phyloP scores from a whole-genome alignment of 1,139 yeast genomes.

The Taphrina betulina region DNA sequence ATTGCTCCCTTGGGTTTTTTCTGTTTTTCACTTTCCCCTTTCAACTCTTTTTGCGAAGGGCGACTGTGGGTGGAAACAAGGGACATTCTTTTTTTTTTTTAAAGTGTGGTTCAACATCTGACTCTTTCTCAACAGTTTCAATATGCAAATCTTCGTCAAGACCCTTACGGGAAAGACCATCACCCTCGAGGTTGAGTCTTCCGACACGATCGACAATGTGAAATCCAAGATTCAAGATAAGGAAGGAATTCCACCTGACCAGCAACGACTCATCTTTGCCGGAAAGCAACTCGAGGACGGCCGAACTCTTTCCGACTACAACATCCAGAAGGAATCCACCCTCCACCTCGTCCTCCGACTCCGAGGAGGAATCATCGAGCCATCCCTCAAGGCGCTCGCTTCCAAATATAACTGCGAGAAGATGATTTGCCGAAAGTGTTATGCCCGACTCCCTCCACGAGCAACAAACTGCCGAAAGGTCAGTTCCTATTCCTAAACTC shows the following conservation, averaged over 20 bases:
- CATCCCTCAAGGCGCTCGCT: slow-evolving; percentile 98
- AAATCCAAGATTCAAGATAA: slow-evolving; percentile 91
- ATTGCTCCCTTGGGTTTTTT: too few relatives aligned
- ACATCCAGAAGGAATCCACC: slow-evolving; percentile 92
- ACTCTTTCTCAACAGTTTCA: too few relatives aligned
- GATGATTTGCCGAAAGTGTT: slow-evolving; percentile 98
- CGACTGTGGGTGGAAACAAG: too few relatives aligned
- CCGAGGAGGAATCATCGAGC: slow-evolving; percentile 97
- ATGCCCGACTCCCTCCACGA: slow-evolving; percentile 99
- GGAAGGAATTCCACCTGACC: slow-evolving; percentile 95
- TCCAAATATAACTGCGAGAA: slow-evolving; percentile 99
- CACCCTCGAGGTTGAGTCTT: slow-evolving; percentile 91
- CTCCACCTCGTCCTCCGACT: slow-evolving; percentile 81
- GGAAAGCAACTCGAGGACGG: slow-evolving; percentile 95
- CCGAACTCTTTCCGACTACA: slow-evolving; percentile 89
- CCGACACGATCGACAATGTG: slow-evolving; percentile 92
- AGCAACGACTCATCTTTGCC: slow-evolving; percentile 88
- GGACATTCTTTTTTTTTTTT: too few relatives aligned
- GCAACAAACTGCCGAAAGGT: slow-evolving; percentile 99
- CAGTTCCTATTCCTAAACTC: not conserved
- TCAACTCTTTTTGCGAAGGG: too few relatives aligned
- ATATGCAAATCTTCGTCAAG: slow-evolving; percentile 59
- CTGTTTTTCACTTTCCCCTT: too few relatives aligned
- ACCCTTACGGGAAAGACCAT: slow-evolving; percentile 87
- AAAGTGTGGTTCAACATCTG: too few relatives aligned